These are phyloP conservation scores for Lasiosphaeriaceae sp. DNA, from an alignment of 495 filamentous ascomycete genomes.

Conservation along the genomic window DNA sequence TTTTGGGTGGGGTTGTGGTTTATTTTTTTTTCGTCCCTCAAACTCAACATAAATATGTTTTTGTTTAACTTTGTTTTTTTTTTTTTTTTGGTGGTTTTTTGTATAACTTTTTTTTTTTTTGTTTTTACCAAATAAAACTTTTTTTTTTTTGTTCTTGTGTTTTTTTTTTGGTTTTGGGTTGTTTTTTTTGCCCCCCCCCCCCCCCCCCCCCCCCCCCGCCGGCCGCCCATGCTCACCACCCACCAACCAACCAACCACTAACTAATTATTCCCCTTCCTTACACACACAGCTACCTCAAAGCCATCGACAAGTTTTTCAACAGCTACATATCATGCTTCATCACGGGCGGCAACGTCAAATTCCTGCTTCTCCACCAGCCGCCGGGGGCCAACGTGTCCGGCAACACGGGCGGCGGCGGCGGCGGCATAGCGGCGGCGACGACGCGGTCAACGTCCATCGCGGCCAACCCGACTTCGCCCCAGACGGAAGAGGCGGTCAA, in stretches of 20 bases:
- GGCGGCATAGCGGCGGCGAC: conserved; percentile 4
- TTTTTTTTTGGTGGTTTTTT: too few species aligned
- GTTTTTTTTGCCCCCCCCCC: too few species aligned
- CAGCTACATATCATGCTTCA: conserved; percentile 85
- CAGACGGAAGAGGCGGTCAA: conserved; percentile 92
- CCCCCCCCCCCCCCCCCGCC: too few species aligned
- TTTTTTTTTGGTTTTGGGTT: not conserved
- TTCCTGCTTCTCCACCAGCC: conserved; percentile 89
- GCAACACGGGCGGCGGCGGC: conserved; percentile 21
- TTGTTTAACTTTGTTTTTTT: too few species aligned
- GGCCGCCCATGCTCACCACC: too few species aligned
- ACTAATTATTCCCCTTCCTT: not conserved
- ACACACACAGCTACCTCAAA: conserved; percentile 83
- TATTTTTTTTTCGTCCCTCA: not conserved
- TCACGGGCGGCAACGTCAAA: conserved; percentile 76
- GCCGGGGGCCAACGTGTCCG: conserved; percentile 16
- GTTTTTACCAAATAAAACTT: too few species aligned
- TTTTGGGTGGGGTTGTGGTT: too few species aligned
- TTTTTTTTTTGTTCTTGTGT: not conserved
- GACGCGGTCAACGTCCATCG: conserved; percentile 61
- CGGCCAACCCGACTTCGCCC: conserved; percentile 75
- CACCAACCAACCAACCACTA: not conserved
- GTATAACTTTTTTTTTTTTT: too few species aligned
- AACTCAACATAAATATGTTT: too few species aligned
- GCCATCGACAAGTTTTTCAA: conserved; percentile 90